Percentiles rank a stretch among this genome's conserved stretches.
Evolutionary conservation across 768 basidiomycete species (phyloP).

Genomic region (Serendipita vermifera): DNA sequence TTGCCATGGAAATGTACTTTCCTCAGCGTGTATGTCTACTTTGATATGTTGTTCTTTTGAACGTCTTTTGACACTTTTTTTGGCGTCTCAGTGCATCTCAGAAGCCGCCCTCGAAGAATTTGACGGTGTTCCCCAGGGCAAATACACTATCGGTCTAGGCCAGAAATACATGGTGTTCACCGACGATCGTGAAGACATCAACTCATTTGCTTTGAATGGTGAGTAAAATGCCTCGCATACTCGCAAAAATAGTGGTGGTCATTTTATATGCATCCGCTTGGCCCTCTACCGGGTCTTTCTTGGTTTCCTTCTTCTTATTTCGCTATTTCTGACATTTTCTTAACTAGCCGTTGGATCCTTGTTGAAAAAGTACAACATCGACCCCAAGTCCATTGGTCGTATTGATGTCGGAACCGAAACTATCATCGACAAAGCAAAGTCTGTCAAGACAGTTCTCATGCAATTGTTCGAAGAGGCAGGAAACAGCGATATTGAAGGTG

Average conservation of each 20-base stretch:
- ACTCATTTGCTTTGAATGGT: slow-evolving; percentile 94
- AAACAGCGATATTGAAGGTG: slow-evolving; percentile 95
- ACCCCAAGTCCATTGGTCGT: slow-evolving; percentile 92
- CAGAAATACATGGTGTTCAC: slow-evolving; percentile 98
- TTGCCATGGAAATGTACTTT: slow-evolving; percentile 90
- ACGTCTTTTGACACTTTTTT: slow-evolving; percentile 8
- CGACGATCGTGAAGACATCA: slow-evolving; percentile 98
- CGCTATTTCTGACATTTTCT: background rate
- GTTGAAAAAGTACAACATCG: slow-evolving; percentile 87
- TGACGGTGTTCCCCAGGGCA: slow-evolving; percentile 88
- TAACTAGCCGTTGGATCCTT: slow-evolving; percentile 70
- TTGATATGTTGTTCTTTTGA: slow-evolving; percentile 6
- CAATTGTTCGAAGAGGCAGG: slow-evolving; percentile 87
- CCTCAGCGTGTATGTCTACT: slow-evolving; percentile 59
- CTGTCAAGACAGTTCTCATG: slow-evolving; percentile 97
- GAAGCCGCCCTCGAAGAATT: slow-evolving; percentile 89
- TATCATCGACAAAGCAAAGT: slow-evolving; percentile 98
- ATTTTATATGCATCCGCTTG: background rate
- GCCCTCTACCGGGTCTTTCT: slow-evolving; percentile 13
- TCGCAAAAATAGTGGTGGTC: background rate
- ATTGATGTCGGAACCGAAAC: slow-evolving; percentile 98
- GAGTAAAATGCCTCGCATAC: slow-evolving; percentile 19
- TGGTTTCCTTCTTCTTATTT: slow-evolving; percentile 3
- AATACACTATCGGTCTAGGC: slow-evolving; percentile 98
- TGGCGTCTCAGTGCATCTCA: slow-evolving; percentile 63